Conservation (phyloP, 116 monocot species). For the Iris pallida region DNA sequence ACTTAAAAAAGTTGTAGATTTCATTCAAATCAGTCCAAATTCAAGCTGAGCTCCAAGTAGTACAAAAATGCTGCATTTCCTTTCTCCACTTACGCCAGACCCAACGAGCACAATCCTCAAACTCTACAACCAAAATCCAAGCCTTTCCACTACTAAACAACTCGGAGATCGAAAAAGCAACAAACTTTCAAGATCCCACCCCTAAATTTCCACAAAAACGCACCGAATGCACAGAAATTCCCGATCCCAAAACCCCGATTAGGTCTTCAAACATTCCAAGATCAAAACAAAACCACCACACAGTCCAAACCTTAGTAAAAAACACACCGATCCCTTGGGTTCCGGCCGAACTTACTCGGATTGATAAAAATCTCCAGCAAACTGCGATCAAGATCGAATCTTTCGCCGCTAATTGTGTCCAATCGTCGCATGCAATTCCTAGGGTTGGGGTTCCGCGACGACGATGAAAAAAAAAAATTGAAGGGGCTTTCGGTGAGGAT, state of each 20-base stretch:
- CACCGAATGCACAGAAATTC: not conserved
- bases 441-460: conserved; percentile 4
- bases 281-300: not conserved
- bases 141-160: not conserved
- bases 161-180: not conserved
- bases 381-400: conserved; percentile 7
- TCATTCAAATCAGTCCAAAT: not conserved
- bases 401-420: not conserved
- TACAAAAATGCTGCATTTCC: not conserved
- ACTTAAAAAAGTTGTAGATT: not conserved
- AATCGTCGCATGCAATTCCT: conserved; percentile 1
- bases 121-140: not conserved
- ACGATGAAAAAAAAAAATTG: conserved; percentile 5
- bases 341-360: conserved; percentile 3
- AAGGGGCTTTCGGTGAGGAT: not conserved
- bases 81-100: not conserved
- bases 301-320: not conserved
- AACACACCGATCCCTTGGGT: not conserved
- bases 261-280: not conserved
- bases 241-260: not conserved
- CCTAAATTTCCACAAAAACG: not conserved
- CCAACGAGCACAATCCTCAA: not conserved
- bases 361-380: not conserved
- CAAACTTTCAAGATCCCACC: not conserved
- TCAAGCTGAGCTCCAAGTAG: not conserved